A percentile compares a stretch with the other conserved stretches of the same genome.
Evolutionary conservation across 768 basidiomycete genomes (phyloP).

Genomic region (Leccinum fibrillosum): DNA sequence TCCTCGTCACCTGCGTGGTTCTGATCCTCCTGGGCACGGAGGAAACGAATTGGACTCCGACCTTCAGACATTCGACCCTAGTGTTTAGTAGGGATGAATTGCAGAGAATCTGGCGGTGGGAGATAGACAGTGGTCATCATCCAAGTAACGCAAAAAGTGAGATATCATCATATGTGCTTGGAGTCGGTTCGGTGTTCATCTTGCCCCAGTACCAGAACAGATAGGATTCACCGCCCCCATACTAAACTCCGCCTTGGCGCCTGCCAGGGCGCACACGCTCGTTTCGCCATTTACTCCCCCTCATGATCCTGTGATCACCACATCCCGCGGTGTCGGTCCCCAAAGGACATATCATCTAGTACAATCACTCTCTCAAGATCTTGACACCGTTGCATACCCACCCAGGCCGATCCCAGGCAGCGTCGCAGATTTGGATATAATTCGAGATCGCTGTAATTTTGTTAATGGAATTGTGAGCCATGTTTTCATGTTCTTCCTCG

Average conservation of each 20-base stretch:
- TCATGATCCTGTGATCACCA: slow-evolving; percentile 37
- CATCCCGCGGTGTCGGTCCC: slow-evolving; percentile 65
- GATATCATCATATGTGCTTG: slow-evolving; percentile 29
- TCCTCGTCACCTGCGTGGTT: slow-evolving; percentile 46
- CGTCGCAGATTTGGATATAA: slow-evolving; percentile 83
- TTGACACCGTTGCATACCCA: slow-evolving; percentile 71
- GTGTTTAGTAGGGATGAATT: slow-evolving; percentile 70
- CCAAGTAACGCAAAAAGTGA: slow-evolving; percentile 69
- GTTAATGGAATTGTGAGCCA: slow-evolving; percentile 58
- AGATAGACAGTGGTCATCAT: slow-evolving; percentile 86
- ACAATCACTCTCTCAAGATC: slow-evolving; percentile 59
- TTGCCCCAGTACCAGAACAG: slow-evolving; percentile 53
- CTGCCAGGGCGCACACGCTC: slow-evolving; percentile 41
- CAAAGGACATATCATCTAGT: slow-evolving; percentile 56
- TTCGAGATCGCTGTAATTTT: slow-evolving; percentile 88
- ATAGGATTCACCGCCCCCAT: slow-evolving; percentile 56
- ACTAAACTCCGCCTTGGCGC: slow-evolving; percentile 65
- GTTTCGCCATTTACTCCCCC: slow-evolving; percentile 50
- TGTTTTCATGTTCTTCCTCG: background rate
- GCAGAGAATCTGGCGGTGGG: slow-evolving; percentile 91
- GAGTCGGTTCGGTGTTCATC: background rate
- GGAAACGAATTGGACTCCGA: slow-evolving; percentile 37
- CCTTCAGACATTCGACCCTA: slow-evolving; percentile 56
- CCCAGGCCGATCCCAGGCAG: slow-evolving; percentile 79
- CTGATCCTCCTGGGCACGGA: slow-evolving; percentile 42